phyloP scores from a whole-genome alignment of 2,329 filamentous ascomycete genomes.

The Sordariomycetes sp. region DNA sequence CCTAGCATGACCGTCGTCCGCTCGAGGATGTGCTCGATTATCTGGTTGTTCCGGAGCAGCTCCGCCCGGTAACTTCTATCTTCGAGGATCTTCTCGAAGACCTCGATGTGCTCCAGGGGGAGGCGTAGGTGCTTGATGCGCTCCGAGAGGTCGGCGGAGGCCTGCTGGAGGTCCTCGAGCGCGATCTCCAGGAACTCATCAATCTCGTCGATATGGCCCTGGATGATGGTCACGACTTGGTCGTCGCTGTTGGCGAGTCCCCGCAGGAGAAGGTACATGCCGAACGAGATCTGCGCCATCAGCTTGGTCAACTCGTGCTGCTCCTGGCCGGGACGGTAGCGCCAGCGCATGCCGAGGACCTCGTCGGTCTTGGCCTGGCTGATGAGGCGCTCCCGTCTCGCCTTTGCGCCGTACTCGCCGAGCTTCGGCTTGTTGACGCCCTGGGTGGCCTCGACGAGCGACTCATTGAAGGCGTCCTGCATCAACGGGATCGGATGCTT shows the following conservation, averaged over 20 bases:
- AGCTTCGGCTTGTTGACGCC: conserved; percentile 38
- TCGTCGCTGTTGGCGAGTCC: conserved; percentile 79
- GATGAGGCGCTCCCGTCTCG: conserved; percentile 55
- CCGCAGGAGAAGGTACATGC: conserved; percentile 77
- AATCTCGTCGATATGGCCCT: conserved; percentile 86
- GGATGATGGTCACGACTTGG: conserved; percentile 80
- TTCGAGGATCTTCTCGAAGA: conserved; percentile 81
- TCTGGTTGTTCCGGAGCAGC: conserved; percentile 78
- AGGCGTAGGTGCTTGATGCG: conserved; percentile 71
- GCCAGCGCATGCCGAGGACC: conserved; percentile 66
- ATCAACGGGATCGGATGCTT: conserved; percentile 63
- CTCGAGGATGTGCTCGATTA: conserved; percentile 81
- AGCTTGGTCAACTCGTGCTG: conserved; percentile 87
- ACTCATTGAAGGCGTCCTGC: conserved; percentile 77
- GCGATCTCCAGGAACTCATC: conserved; percentile 83
- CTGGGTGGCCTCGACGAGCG: conserved; percentile 60
- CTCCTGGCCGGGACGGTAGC: conserved; percentile 61
- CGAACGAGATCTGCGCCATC: conserved; percentile 85
- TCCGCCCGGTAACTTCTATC: conserved; percentile 73
- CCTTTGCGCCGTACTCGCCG: conserved; percentile 44
- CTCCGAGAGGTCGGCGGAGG: conserved; percentile 67
- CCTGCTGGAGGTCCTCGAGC: conserved; percentile 73
- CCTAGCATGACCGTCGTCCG: conserved; percentile 67
- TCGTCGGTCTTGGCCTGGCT: conserved; percentile 58
- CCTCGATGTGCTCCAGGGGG: conserved; percentile 69